A percentile compares a stretch with the other conserved stretches of the same genome.
Evolutionary conservation across 2,329 filamentous ascomycete genomes (phyloP).

Genomic region (Hypomyces perniciosus): DNA sequence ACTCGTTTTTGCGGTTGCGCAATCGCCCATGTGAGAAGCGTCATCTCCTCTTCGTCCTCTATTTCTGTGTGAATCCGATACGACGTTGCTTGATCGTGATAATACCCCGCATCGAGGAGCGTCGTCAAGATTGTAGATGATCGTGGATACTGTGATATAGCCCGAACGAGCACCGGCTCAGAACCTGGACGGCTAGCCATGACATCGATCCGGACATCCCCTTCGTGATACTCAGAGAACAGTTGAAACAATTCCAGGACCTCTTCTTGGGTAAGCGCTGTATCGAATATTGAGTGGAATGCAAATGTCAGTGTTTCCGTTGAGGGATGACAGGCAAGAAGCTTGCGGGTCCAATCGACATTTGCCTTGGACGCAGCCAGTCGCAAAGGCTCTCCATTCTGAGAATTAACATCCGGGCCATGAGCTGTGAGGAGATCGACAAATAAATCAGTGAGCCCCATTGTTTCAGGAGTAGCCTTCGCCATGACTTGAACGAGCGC

Average conservation of each 20-base stretch:
- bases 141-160: constrained; percentile 49
- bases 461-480: constrained; percentile 32
- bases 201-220: constrained; percentile 44
- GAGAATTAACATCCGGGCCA: constrained; percentile 43
- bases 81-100: constrained; percentile 48
- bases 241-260: constrained; percentile 44
- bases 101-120: constrained; percentile 52
- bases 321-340: constrained; percentile 46
- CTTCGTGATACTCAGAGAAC: constrained; percentile 46
- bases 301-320: constrained; percentile 45
- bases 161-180: constrained; percentile 46
- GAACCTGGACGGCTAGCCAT: constrained; percentile 37
- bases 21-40: constrained; percentile 55
- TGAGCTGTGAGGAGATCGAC: constrained; percentile 33
- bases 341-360: constrained; percentile 40
- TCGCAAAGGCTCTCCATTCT: constrained; percentile 48
- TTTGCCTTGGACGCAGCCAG: constrained; percentile 48
- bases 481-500: constrained; percentile 43
- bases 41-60: constrained; percentile 48
- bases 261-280: constrained; percentile 43
- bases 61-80: constrained; percentile 39
- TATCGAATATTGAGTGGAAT: constrained; percentile 52
- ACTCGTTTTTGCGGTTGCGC: constrained; percentile 58
- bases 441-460: constrained; percentile 39
- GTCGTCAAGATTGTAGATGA: constrained; percentile 46